Conservation (phyloP, 176 grass and related monocot genomes). For the Triticum turgidum region DNA sequence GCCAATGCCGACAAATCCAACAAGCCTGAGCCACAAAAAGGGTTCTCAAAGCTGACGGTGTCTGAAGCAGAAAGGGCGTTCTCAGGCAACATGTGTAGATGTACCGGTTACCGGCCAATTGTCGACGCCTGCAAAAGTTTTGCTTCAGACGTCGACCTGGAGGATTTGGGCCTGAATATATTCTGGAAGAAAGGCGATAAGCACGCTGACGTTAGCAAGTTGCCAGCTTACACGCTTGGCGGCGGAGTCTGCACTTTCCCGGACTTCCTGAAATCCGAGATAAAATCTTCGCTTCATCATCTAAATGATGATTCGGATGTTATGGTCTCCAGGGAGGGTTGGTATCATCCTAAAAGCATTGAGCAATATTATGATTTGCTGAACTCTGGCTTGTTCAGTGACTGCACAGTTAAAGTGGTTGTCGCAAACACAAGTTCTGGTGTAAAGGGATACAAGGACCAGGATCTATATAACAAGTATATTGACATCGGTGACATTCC, state of each 20-base stretch:
- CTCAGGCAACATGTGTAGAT: conserved; percentile 74
- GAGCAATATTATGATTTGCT: conserved; percentile 46
- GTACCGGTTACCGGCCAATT: conserved; percentile 74
- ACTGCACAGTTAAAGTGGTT: conserved; percentile 51
- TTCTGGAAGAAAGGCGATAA: conserved; percentile 66
- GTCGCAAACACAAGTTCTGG: conserved; percentile 64
- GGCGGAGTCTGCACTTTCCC: conserved; percentile 60
- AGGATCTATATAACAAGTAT: conserved; percentile 46
- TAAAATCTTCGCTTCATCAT: conserved; percentile 35
- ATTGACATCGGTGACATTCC: conserved; percentile 68
- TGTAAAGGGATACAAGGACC: conserved; percentile 61
- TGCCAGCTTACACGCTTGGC: conserved; percentile 50
- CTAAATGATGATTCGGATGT: background rate
- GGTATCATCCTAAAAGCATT: conserved; percentile 58
- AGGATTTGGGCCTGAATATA: conserved; percentile 75
- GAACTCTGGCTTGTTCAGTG: conserved; percentile 29
- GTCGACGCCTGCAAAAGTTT: conserved; percentile 87
- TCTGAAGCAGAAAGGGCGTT: conserved; percentile 63
- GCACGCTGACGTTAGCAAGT: conserved; percentile 32
- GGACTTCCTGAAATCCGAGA: conserved; percentile 55
- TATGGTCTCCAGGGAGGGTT: conserved; percentile 14
- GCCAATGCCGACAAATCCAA: conserved; percentile 69
- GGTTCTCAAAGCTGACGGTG: conserved; percentile 67
- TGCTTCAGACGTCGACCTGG: conserved; percentile 68
- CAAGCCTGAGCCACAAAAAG: conserved; percentile 49